A percentile compares a stretch with the other conserved stretches of the same genome.
Evolutionary conservation across 495 filamentous ascomycete species (phyloP).

Genomic region (Penicillium herquei): DNA sequence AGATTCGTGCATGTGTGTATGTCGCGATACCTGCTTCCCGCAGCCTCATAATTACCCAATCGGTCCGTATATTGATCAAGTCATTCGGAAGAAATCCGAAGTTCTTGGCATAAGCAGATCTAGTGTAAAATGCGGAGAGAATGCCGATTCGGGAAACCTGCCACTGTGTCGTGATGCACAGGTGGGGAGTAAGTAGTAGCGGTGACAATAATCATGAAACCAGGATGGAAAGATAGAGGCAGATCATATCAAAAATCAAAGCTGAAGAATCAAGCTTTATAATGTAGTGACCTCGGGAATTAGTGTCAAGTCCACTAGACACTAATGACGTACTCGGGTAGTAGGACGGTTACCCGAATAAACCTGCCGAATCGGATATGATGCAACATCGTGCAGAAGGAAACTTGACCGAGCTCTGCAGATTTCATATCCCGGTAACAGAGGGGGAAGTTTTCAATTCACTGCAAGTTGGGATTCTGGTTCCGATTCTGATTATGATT

Average conservation of each 20-base stretch:
- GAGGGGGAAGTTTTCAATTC: not conserved
- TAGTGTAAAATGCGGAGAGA: constrained; percentile 4
- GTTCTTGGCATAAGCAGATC: not conserved
- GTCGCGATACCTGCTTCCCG: not conserved
- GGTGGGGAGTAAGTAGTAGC: too few species aligned
- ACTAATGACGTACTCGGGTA: too few species aligned
- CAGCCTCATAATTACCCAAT: not conserved
- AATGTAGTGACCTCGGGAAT: not conserved
- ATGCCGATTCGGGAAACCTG: constrained; percentile 16
- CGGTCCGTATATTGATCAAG: not conserved
- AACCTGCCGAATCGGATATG: constrained; percentile 8
- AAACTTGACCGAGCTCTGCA: constrained; percentile 17
- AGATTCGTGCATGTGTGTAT: not conserved
- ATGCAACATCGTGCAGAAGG: constrained; percentile 15
- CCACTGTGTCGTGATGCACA: too few species aligned
- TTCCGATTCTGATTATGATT: not conserved
- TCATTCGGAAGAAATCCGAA: not conserved
- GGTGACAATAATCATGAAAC: not conserved
- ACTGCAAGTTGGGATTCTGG: not conserved
- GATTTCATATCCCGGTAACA: not conserved
- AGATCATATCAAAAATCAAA: too few species aligned
- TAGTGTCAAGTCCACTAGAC: too few species aligned
- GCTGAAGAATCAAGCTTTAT: not conserved
- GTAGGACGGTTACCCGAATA: not conserved
- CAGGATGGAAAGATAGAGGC: too few species aligned